Evolutionary conservation across 108 stramenopile species (phyloP), one percentile per base, ranked within the genome.

Genomic region (Cafeteria roenbergensis): DNA sequence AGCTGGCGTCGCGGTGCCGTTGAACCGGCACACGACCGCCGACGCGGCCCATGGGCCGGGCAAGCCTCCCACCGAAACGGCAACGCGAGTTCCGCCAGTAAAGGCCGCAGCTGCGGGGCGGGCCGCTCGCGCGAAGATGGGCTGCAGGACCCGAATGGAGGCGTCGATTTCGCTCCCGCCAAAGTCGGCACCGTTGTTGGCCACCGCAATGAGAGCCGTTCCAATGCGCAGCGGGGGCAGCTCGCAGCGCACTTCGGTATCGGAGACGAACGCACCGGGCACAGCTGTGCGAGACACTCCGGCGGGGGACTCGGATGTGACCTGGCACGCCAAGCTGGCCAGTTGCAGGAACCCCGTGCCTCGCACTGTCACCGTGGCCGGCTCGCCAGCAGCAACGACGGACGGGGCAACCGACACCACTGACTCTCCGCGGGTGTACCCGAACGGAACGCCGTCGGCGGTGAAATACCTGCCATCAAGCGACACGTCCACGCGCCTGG

Each of bases 391-490:
- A 48, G 17, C 42, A 6, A 48, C 17, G 42, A 48, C 17, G 6
- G 12, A 12, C 12, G 42, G 42, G 42, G 17, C 14, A 0, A 66
- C n/a, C 28, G 29, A 51, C n/a, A 55, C 25, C 38, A 74, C 1
- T 31, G 31, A 25, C 34, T 27, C 20, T 4, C 9, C 38, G 33
- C 6, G 33, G 32, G 36, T 66, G 31, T 26, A 76, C 30, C 17
- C 35, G 48, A 54, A 69, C 56, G 6, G 48, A 17, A 34, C 67
- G 22, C 31, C 27, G 0, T 24, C 25, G 0, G 27, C 29, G 27
- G 58, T 27, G 55, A 35, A 65, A 50, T 65, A 54, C 32, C 2
- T 29, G 63, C 70, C 70, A 51, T 71, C 65, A 14, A 71, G 2
- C n/a, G 64, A 34, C 36, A 64, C 62, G 34, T 35, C 64, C n/a